Percentiles rank a stretch among this genome's conserved stretches.
Conservation (phyloP, 78 protist species). For the Cavenderia fasciculata region DNA sequence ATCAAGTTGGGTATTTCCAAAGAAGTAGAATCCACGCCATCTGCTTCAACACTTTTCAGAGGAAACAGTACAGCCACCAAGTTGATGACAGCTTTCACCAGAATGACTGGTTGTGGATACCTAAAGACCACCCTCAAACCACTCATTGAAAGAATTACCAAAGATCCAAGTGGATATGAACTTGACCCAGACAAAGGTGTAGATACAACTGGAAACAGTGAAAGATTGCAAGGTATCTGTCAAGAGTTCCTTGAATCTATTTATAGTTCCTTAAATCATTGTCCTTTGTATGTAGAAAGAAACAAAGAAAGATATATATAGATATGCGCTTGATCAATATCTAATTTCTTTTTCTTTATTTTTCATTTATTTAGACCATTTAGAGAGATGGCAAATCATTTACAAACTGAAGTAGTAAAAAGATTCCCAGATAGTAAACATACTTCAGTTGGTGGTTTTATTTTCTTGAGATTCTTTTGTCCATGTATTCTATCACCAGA, state of each 20-base stretch:
- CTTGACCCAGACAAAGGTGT: constrained; percentile 63
- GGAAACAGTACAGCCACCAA: constrained; percentile 71
- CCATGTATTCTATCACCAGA: constrained; percentile 77
- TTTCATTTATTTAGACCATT: constrained; percentile 11
- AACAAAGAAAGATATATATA: too few species aligned
- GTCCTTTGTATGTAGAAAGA: constrained; percentile 54
- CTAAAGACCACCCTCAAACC: constrained; percentile 51
- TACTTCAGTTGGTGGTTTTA: constrained; percentile 81
- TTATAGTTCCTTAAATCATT: constrained; percentile 17
- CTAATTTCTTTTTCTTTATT: neutral
- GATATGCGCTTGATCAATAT: neutral
- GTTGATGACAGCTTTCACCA: constrained; percentile 71
- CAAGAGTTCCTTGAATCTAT: constrained; percentile 52
- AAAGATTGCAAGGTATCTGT: constrained; percentile 49
- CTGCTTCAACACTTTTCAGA: constrained; percentile 55
- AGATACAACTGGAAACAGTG: constrained; percentile 44
- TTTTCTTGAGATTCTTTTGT: constrained; percentile 76
- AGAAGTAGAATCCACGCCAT: constrained; percentile 31
- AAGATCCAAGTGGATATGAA: constrained; percentile 66
- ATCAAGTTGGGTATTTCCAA: constrained; percentile 65
- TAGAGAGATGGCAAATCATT: constrained; percentile 76
- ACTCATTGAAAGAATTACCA: constrained; percentile 22
- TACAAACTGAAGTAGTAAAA: constrained; percentile 70
- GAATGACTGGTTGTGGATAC: constrained; percentile 75
- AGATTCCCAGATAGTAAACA: constrained; percentile 72